Evolutionary conservation across 768 basidiomycete genomes (phyloP), one percentile per base, ranked within the genome.

Genomic region (Glaciozyma martinii): DNA sequence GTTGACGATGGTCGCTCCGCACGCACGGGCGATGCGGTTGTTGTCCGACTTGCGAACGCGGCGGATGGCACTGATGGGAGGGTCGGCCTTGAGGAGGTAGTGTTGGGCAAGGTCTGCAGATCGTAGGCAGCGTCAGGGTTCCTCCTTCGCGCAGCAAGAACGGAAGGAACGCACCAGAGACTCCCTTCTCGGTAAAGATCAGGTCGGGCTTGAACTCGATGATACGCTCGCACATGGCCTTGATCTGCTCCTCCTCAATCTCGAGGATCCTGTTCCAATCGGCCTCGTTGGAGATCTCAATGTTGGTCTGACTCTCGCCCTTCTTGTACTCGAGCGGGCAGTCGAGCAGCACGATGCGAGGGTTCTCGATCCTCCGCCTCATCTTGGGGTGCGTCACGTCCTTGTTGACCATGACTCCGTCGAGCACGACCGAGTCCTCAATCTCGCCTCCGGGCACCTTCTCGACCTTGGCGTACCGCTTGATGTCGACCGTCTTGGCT

Each of bases 1-100:
- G 78, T 98, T 98, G 66, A 99, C 90, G 77, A 99, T 97, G 37
- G 91, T 97, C 2, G 90, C 94, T 29, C 92, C 92, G 46, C 89
- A 86, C 1, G 92, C 93, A 30, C 95, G 86, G 0, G 95, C 95
- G 69, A 98, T 89, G 53, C 95, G 89, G 78, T 98, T 99, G 80
- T 98, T 97, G 77, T 99, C 95, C 5, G 91, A 92, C 78, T 98
- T 99, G 75, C 95, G 87, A 15, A 98, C 92, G n/a, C 95, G 87
- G 49, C 95, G 88, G 66, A 98, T 82, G 37, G 90, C 89, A n/a
- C 91, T 88, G 64, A 98, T 84, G 27, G 58, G 58, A n/a, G 58
- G 58, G 74, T 90, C 87, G 70, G 88, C 82, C 73, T 89, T 89
- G 73, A 84, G 83, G 64, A 98, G 83, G 74, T 91, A 83, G 71